Conservation (phyloP, 306 rosid genomes). For the Trichosanthes truncata region DNA sequence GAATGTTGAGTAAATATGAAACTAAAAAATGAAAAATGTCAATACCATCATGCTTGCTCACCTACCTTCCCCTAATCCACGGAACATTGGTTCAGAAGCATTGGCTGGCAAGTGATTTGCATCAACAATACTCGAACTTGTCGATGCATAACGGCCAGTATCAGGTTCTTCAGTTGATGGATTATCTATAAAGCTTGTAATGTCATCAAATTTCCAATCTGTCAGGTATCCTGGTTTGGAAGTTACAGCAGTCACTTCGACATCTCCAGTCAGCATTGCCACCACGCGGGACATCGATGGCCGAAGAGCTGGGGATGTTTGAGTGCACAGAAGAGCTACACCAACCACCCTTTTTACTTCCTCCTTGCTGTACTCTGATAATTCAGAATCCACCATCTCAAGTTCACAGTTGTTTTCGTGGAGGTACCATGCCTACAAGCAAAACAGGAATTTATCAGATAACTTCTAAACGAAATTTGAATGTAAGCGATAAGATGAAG, state of each 20-base stretch:
- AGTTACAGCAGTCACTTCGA: slow-evolving; percentile 39
- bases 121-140: slow-evolving; percentile 23
- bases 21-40: neutral
- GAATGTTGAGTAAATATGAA: neutral
- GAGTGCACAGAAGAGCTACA: slow-evolving; percentile 53
- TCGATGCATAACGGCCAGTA: slow-evolving; percentile 19
- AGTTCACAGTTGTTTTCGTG: slow-evolving; percentile 31
- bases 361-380: slow-evolving; percentile 29
- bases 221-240: slow-evolving; percentile 57
- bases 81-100: slow-evolving; percentile 20
- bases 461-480: too few species aligned
- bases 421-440: slow-evolving; percentile 52
- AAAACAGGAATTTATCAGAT: neutral
- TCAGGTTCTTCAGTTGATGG: slow-evolving; percentile 18
- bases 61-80: slow-evolving; percentile 19
- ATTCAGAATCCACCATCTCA: slow-evolving; percentile 36
- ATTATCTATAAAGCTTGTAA: slow-evolving; percentile 7
- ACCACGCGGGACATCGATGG: slow-evolving; percentile 70
- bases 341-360: slow-evolving; percentile 38
- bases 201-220: slow-evolving; percentile 54
- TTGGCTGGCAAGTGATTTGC: slow-evolving; percentile 11
- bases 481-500: too few species aligned
- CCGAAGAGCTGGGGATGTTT: slow-evolving; percentile 40
- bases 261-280: slow-evolving; percentile 63
- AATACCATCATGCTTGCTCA: neutral